Base-by-base conservation (phyloP, 805 yeast species). In the Candida verbasci region DNA sequence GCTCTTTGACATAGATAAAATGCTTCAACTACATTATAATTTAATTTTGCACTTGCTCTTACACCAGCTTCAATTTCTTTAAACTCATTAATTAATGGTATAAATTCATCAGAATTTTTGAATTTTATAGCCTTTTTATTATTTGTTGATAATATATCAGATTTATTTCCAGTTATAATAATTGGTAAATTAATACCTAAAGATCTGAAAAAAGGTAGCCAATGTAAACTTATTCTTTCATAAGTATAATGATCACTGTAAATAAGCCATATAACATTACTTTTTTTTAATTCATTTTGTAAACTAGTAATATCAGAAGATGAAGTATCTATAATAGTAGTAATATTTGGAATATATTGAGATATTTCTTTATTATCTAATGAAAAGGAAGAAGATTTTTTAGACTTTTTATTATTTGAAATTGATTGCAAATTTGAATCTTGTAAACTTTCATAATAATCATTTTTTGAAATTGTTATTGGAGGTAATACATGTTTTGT, bases 21-120 rank as follows among this genome's bases (percentile, higher is more conserved):
- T 1, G 93, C 88, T 55, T 91, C 96, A 44, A 82, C 88, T 10
- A 91, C 89, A 54, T 93, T 89, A 47, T 79, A 73, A 44, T 80
- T 82, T n/a, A 74, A 75, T 48, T 81, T 82, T 2, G 97, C 96
- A 48, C 94, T 83, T 47, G 94, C 80, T 39, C 95, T 70, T 20
- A 93, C 78, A 48, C 97, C 91, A 0, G 95, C 82, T 54, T 89
- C 97, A 16, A 91, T 83, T 50, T 93, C 97, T 55, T 93, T 91
- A 62, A 83, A 93, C 52, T 93, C 97, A 50, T 86, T 79, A 53
- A 89, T 64, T 24, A 91, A 66, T 0, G 96, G 95, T 4, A 86
- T 70, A 60, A 89, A 82, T 50, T 93, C 97, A 33, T 88, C 96
- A 24, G 77, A 72, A 42, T 65, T 62, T 42, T 55, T 64, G 23